Evolutionary conservation across 306 rosid species (phyloP), one percentile per base, ranked within the genome.

Genomic region (Cyamopsis tetragonoloba): DNA sequence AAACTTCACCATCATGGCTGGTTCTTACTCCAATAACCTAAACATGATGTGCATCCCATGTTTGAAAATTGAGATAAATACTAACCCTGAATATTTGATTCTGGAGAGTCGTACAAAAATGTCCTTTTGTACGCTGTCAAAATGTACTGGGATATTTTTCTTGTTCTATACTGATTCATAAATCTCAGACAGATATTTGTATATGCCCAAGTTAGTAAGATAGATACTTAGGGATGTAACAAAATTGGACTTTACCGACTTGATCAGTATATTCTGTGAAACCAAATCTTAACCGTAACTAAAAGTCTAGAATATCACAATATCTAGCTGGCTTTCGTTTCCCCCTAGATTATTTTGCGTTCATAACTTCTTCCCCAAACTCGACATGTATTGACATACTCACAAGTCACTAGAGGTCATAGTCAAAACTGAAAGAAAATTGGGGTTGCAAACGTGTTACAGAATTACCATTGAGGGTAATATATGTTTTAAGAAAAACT

Each of bases 371-470:
- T 23, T 55, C 26, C 57, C 14, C 30, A 6, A 37, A 60, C 22
- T 68, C 23, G 17, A 60, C 68, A 74, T 49, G 59, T 17, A 32
- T n/a, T n/a, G n/a, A n/a, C n/a, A n/a, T n/a, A n/a, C n/a, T n/a
- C n/a, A n/a, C n/a, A n/a, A n/a, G n/a, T n/a, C n/a, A n/a, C n/a
- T n/a, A n/a, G n/a, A n/a, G n/a, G n/a, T n/a, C n/a, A n/a, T 23
- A 24, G 42, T 34, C 2, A 42, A 47, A 32, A 49, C 9, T 38
- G 8, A 50, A 57, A 31, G 8, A 46, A 12, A 27, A 57, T 34
- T 10, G n/a, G 27, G 22, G 24, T 3, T 1, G 71, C 44, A 32
- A 24, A 68, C 39, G 56, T 10, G 31, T 56, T 57, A 1, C 1
- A 5, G n/a, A 66, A 18, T 11, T 3, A 11, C 13, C 2, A 49